phyloP scores from a whole-genome alignment of 768 basidiomycete genomes.

The Clitopilus passeckerianus region DNA sequence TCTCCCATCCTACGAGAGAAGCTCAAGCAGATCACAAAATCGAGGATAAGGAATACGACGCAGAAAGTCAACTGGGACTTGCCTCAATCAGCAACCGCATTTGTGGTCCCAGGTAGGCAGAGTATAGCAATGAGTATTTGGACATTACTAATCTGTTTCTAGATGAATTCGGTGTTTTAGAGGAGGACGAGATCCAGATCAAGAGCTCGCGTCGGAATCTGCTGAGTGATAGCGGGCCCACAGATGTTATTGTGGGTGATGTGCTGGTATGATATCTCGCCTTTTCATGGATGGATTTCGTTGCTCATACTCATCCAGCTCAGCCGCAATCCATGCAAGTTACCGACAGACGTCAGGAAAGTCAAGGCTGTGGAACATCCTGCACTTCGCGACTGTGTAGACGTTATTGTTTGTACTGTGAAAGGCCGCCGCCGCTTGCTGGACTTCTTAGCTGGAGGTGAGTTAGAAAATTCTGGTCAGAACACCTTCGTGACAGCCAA shows the following conservation, averaged over 20 bases:
- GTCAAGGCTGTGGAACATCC: slow-evolving; percentile 52
- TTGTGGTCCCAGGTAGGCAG: slow-evolving; percentile 51
- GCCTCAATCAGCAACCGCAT: slow-evolving; percentile 55
- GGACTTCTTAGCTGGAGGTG: slow-evolving; percentile 63
- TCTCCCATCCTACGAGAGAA: slow-evolving; percentile 51
- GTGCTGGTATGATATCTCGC: slow-evolving; percentile 40
- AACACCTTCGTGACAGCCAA: background rate
- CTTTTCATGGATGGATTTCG: background rate
- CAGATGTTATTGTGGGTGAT: slow-evolving; percentile 50
- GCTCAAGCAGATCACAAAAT: slow-evolving; percentile 42
- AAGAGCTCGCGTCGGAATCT: slow-evolving; percentile 44
- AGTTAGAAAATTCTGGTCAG: slow-evolving; percentile 5
- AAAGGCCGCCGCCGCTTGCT: slow-evolving; percentile 51
- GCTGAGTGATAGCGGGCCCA: slow-evolving; percentile 32
- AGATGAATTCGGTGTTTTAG: slow-evolving; percentile 52
- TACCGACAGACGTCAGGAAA: slow-evolving; percentile 65
- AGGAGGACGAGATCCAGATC: slow-evolving; percentile 53
- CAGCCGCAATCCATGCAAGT: slow-evolving; percentile 64
- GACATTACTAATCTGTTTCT: background rate
- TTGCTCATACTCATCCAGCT: slow-evolving; percentile 27
- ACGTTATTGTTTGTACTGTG: slow-evolving; percentile 58
- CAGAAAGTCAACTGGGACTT: slow-evolving; percentile 44
- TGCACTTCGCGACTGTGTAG: slow-evolving; percentile 40
- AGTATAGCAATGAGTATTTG: slow-evolving; percentile 8
- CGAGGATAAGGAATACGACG: slow-evolving; percentile 34